Base-by-base conservation (phyloP, 169 alveolate genomes). In the Plasmodium gaboni region DNA sequence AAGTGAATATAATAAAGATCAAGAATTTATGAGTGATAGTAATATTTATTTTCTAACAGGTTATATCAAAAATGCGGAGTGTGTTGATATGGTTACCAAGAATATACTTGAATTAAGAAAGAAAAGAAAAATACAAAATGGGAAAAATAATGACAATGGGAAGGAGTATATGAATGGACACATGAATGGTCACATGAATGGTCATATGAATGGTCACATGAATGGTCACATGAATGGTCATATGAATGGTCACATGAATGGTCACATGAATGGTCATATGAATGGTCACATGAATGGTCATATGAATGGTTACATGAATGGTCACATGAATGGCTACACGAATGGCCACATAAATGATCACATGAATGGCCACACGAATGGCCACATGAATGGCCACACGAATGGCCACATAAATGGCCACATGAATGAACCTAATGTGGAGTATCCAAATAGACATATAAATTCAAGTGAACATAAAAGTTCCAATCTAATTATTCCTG, bases 31-130 rank as follows among this genome's bases (percentile, higher is more conserved):
- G 19, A 32, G 15, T 50, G 22, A 46, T 28, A 67, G 42, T 38
- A 71, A 71, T 24, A 50, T 83, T 15, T 24, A 83, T 51, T 83
- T 83, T 46, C 46, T 83, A 17, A 83, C 91, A 10, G 91, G 91
- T 12, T 83, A 68, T 22, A 83, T 68, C 10, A 67, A 59, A 53
- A 53, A 80, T 32, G 69, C 68, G 55, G 91, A 69, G 10, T 83
- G 91, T 61, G 85, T 68, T 8, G 91, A 83, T 2, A 15, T 8
- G 10, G 91, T 57, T 32, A 67, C 44, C n/a, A 69, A 57, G 6
- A 42, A 28, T 48, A 83, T 83, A 60, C 10, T 59, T 50, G 73
- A 67, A 24, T 60, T 83, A 42, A 83, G 69, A 68, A 69, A 32
- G 19, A 13, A 42, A 48, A 44, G 53, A 32, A 24, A 15, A 24